Evolutionary conservation across 768 basidiomycete species (phyloP).

Genomic region (Clitopilus hobsonii): DNA sequence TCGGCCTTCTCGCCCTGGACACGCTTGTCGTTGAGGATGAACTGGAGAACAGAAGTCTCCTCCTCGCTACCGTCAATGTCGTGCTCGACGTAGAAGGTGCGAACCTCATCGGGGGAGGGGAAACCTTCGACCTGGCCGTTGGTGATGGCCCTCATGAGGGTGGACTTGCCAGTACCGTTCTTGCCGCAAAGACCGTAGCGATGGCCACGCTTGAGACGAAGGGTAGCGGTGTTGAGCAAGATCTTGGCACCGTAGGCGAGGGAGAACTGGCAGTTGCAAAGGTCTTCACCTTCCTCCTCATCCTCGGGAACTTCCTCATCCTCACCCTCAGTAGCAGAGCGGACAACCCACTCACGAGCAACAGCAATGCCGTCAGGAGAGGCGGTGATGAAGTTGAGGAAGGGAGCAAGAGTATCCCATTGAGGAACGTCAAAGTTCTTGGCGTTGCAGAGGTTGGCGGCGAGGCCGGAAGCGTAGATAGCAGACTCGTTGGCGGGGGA

Average conservation of each 20-base stretch:
- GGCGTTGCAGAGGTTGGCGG: conserved; percentile 80
- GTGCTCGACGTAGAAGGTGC: conserved; percentile 99
- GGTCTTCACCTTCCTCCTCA: conserved; percentile 97
- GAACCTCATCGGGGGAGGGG: conserved; percentile 95
- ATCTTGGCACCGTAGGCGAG: conserved; percentile 99
- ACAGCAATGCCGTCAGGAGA: conserved; percentile 64
- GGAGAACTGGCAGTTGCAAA: conserved; percentile 99
- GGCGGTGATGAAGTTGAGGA: conserved; percentile 61
- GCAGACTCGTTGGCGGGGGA: conserved; percentile 53
- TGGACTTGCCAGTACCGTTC: conserved; percentile 98
- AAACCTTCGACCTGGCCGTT: conserved; percentile 97
- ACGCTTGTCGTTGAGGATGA: conserved; percentile 84
- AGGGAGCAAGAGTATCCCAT: conserved; percentile 82
- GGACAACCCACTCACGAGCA: conserved; percentile 84
- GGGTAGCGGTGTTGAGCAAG: conserved; percentile 90
- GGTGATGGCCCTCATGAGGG: conserved; percentile 89
- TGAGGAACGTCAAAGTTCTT: conserved; percentile 90
- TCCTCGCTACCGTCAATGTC: conserved; percentile 96
- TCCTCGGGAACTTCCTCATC: conserved; percentile 72
- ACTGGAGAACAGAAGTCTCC: conserved; percentile 84
- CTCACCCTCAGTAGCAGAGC: conserved; percentile 75
- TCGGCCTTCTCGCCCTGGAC: conserved; percentile 68
- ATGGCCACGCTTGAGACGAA: conserved; percentile 97
- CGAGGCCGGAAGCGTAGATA: conserved; percentile 73
- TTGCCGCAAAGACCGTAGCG: conserved; percentile 98